phyloP scores from a whole-genome alignment of 75 land plant genomes.

The Pseudotsuga menziesii region DNA sequence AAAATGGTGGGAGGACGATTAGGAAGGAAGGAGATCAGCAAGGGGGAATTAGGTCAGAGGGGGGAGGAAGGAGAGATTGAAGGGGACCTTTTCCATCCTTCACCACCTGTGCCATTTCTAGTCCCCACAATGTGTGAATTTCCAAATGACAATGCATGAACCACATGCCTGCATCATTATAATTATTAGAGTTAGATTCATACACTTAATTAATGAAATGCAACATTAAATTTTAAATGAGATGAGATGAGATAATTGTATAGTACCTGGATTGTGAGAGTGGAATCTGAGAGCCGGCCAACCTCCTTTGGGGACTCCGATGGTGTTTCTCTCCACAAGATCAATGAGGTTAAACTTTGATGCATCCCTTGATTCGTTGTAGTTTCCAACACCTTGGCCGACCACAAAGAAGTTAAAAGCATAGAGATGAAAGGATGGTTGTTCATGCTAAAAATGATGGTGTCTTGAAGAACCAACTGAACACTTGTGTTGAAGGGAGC shows the following conservation, averaged over 20 bases:
- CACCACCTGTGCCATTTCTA: too few species aligned
- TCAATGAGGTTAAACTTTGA: slow-evolving; percentile 49
- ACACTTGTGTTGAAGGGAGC: slow-evolving; percentile 24
- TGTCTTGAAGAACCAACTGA: slow-evolving; percentile 26
- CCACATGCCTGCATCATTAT: too few species aligned
- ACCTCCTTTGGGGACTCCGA: slow-evolving; percentile 46
- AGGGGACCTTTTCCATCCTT: too few species aligned
- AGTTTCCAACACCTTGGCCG: slow-evolving; percentile 54
- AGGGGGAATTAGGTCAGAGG: too few species aligned
- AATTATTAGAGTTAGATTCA: too few species aligned
- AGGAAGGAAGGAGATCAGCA: too few species aligned
- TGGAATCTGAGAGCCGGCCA: slow-evolving; percentile 53
- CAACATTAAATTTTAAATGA: too few species aligned
- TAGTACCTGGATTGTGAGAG: slow-evolving; percentile 54
- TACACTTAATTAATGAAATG: too few species aligned
- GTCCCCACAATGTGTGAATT: too few species aligned
- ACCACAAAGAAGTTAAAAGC: slow-evolving; percentile 54
- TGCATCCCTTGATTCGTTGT: slow-evolving; percentile 22
- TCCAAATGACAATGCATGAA: too few species aligned
- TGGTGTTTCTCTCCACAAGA: slow-evolving; percentile 55
- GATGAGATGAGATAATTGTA: neutral
- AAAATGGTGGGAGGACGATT: too few species aligned
- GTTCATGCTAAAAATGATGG: slow-evolving; percentile 14
- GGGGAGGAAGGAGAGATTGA: too few species aligned
- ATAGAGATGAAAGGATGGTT: slow-evolving; percentile 46